Conservation (phyloP, 768 basidiomycete species). For the Cytidiella melzeri region DNA sequence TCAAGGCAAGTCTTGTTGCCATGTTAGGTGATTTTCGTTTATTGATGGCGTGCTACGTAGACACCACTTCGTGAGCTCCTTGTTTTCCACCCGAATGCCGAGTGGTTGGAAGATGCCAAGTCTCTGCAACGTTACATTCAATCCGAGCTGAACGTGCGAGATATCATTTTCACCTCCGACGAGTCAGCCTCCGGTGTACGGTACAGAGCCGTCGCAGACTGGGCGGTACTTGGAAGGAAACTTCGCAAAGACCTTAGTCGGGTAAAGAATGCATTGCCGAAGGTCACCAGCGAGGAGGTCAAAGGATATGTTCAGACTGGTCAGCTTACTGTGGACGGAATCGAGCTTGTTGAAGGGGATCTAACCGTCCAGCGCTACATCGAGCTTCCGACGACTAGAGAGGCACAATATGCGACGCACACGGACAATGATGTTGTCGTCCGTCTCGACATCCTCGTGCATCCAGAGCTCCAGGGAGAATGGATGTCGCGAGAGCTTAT, state of each 20-base stretch:
- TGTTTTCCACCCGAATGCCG: constrained; percentile 83
- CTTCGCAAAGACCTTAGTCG: constrained; percentile 86
- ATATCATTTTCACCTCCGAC: constrained; percentile 84
- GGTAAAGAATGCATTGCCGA: constrained; percentile 83
- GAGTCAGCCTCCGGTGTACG: constrained; percentile 81
- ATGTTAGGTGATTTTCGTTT: not conserved
- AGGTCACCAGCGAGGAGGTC: constrained; percentile 74
- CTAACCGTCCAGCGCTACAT: constrained; percentile 88
- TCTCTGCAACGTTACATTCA: constrained; percentile 83
- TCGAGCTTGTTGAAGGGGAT: constrained; percentile 87
- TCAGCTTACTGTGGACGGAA: constrained; percentile 80
- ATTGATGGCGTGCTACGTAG: constrained; percentile 31
- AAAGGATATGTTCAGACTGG: constrained; percentile 71
- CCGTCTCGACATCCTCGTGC: constrained; percentile 82
- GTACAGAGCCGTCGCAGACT: constrained; percentile 91
- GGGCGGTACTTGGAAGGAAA: constrained; percentile 90
- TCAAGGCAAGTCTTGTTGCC: constrained; percentile 61
- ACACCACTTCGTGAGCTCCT: constrained; percentile 89
- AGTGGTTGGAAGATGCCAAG: constrained; percentile 81
- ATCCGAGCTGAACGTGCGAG: constrained; percentile 93
- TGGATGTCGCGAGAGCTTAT: constrained; percentile 87
- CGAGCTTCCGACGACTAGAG: constrained; percentile 57
- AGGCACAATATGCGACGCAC: constrained; percentile 64
- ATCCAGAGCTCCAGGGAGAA: constrained; percentile 81
- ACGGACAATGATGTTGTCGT: constrained; percentile 95